Percentiles rank a stretch among this genome's conserved stretches.
Conservation (phyloP, 306 rosid genomes). For the Castanea crenata region DNA sequence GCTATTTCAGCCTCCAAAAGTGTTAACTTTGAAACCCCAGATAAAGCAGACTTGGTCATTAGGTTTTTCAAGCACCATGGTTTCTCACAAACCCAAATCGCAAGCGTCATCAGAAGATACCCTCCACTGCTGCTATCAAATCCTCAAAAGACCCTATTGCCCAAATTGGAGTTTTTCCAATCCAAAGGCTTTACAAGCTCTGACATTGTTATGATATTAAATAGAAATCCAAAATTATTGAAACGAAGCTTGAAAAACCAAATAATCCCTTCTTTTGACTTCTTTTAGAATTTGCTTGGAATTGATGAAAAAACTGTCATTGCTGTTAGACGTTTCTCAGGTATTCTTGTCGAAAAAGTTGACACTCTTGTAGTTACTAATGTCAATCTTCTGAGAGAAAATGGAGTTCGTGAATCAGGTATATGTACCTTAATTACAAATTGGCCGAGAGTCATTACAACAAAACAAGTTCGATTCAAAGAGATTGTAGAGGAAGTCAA, state of each 20-base stretch:
- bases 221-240: neutral
- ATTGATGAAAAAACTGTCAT: neutral
- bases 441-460: neutral
- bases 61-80: neutral
- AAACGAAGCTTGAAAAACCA: slow-evolving; percentile 3
- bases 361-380: neutral
- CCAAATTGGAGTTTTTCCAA: slow-evolving; percentile 13
- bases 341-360: neutral
- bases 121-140: neutral
- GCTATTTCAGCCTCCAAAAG: slow-evolving; percentile 25
- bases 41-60: neutral
- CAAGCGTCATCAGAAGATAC: neutral
- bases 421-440: neutral
- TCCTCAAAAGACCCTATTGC: neutral
- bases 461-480: neutral
- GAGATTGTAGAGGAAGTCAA: slow-evolving; percentile 23
- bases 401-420: slow-evolving; percentile 7
- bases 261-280: neutral
- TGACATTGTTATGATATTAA: neutral
- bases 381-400: neutral
- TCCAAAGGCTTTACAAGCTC: slow-evolving; percentile 15
- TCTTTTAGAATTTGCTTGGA: neutral
- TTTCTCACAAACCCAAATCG: neutral
- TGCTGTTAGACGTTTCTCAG: neutral
- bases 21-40: slow-evolving; percentile 17